Percentiles rank a stretch among this genome's conserved stretches.
phyloP scores from a whole-genome alignment of 805 yeast genomes.

The Nakazawaea pomicola region DNA sequence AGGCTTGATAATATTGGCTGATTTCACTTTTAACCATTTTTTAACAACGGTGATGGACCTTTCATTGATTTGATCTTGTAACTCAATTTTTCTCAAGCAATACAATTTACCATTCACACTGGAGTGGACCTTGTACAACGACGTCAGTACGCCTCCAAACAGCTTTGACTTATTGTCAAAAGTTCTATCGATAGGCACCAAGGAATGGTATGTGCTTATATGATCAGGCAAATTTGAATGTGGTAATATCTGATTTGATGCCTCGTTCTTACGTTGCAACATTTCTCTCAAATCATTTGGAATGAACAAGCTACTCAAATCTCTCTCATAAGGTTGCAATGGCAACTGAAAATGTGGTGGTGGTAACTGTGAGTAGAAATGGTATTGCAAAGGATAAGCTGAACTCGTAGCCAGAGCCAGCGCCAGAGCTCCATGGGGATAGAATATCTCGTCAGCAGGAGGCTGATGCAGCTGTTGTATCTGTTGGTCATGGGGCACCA shows the following conservation, averaged over 20 bases:
- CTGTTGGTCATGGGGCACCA: slow-evolving; percentile 10
- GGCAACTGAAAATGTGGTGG: slow-evolving; percentile 64
- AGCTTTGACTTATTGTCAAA: slow-evolving; percentile 29
- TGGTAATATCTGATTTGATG: slow-evolving; percentile 62
- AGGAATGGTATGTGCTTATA: slow-evolving; percentile 78
- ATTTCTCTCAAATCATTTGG: slow-evolving; percentile 67
- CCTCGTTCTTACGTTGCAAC: slow-evolving; percentile 71
- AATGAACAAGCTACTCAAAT: slow-evolving; percentile 64
- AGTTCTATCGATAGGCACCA: slow-evolving; percentile 71
- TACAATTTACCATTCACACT: slow-evolving; percentile 75
- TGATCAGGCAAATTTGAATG: slow-evolving; percentile 62
- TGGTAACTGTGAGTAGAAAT: slow-evolving; percentile 85
- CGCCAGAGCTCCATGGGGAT: slow-evolving; percentile 19
- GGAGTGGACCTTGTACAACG: slow-evolving; percentile 76
- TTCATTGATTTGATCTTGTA: slow-evolving; percentile 42
- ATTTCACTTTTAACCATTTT: slow-evolving; percentile 56
- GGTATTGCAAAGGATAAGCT: slow-evolving; percentile 64
- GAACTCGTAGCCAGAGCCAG: slow-evolving; percentile 13
- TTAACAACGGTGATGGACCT: slow-evolving; percentile 55
- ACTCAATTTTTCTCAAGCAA: slow-evolving; percentile 69
- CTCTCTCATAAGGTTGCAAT: slow-evolving; percentile 66
- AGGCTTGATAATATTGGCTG: slow-evolving; percentile 59
- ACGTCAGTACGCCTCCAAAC: slow-evolving; percentile 53
- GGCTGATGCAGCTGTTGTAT: slow-evolving; percentile 11
- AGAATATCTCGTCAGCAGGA: slow-evolving; percentile 22